Percentiles rank a stretch among this genome's conserved stretches.
Conservation (phyloP, 2,329 filamentous ascomycete genomes). For the Claviceps purpurea region DNA sequence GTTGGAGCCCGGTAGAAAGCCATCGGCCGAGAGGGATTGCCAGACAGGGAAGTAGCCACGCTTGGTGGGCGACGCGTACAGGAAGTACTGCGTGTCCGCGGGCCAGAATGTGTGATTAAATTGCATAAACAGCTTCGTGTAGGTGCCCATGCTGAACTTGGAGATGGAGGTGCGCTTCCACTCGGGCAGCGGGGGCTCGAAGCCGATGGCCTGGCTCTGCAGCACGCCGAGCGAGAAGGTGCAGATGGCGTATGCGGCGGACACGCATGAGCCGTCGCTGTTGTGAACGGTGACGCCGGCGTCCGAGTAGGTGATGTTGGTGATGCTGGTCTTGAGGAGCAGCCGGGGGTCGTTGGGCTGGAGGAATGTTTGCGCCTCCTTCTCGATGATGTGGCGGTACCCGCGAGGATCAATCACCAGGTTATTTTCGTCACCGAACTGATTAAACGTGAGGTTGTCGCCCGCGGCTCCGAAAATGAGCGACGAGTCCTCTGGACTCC, state of each 20-base stretch:
- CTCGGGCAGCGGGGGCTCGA: conserved; percentile 42
- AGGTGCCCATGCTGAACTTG: conserved; percentile 55
- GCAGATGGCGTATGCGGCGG: conserved; percentile 48
- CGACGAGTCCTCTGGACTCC: conserved; percentile 39
- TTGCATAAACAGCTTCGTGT: conserved; percentile 61
- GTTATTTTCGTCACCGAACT: conserved; percentile 49
- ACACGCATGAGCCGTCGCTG: conserved; percentile 40
- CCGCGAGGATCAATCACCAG: conserved; percentile 48
- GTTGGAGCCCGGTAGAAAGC: conserved; percentile 46
- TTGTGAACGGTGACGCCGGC: conserved; percentile 39
- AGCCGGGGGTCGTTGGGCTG: conserved; percentile 40
- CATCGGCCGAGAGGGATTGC: conserved; percentile 45
- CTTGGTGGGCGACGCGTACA: conserved; percentile 28
- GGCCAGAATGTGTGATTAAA: conserved; percentile 56
- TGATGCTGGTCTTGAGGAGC: conserved; percentile 43
- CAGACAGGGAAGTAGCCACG: conserved; percentile 42
- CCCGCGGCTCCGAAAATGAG: conserved; percentile 41
- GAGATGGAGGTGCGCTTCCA: conserved; percentile 54
- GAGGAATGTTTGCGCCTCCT: conserved; percentile 45
- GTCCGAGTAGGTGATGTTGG: conserved; percentile 37
- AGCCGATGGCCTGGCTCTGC: conserved; percentile 45
- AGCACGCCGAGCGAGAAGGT: conserved; percentile 58
- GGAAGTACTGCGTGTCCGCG: conserved; percentile 27
- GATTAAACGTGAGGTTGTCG: conserved; percentile 48
- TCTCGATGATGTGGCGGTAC: conserved; percentile 43